phyloP scores from a whole-genome alignment of 257 asterid genomes.

The Solanum bukasovii region DNA sequence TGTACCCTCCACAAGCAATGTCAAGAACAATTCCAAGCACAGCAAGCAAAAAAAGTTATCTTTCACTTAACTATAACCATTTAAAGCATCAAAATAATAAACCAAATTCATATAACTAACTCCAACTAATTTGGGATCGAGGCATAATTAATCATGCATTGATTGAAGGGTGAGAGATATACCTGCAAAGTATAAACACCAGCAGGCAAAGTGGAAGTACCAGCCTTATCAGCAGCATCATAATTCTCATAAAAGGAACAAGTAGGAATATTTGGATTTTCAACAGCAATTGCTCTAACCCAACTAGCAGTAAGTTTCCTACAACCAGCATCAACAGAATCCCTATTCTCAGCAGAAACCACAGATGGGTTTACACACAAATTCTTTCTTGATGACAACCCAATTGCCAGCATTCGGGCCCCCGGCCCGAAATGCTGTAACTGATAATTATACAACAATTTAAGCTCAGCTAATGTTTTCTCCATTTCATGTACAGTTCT shows the following conservation, averaged over 20 bases:
- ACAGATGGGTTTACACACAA: conserved; percentile 80
- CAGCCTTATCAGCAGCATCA: conserved; percentile 47
- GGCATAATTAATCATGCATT: not conserved
- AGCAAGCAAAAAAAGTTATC: not conserved
- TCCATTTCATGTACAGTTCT: conserved; percentile 99
- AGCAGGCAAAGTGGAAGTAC: conserved; percentile 78
- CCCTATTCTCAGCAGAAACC: conserved; percentile 84
- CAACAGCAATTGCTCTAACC: conserved; percentile 72
- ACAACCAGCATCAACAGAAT: conserved; percentile 92
- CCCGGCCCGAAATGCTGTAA: conserved; percentile 50
- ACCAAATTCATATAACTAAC: not conserved
- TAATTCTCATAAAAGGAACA: conserved; percentile 74
- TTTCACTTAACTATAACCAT: not conserved
- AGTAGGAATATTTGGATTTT: conserved; percentile 60
- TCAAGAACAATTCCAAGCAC: not conserved
- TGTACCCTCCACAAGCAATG: not conserved
- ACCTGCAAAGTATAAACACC: conserved; percentile 97
- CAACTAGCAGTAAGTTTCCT: conserved; percentile 92
- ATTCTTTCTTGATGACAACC: conserved; percentile 92
- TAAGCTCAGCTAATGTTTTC: conserved; percentile 89
- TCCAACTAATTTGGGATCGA: not conserved
- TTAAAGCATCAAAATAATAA: not conserved
- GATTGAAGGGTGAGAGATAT: not conserved
- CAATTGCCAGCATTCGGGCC: conserved; percentile 69
- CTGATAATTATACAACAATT: conserved; percentile 64